Base-by-base conservation (phyloP, 192 early-diverging fungal species). In the Dispira simplex region DNA sequence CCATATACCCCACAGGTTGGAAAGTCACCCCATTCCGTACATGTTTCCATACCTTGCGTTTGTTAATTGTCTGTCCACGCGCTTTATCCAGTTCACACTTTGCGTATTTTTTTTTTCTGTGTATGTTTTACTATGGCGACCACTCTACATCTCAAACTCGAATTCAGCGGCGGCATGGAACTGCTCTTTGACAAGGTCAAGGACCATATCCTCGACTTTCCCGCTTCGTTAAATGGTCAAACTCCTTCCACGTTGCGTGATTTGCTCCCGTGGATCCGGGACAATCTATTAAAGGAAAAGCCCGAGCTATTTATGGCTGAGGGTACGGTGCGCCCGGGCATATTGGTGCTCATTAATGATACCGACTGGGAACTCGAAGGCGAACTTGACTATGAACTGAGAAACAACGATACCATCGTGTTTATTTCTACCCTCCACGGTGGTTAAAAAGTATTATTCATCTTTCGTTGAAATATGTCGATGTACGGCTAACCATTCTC, bases 391-490 rank as follows among this genome's bases (percentile, higher is more conserved):
- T 95, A 95, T 66, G 70, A 77, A 63, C 63, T 99, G 46, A 65
- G 90, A 66, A 75, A 89, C 49, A 70, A 75, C 28, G 95, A 97
- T 70, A 74, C 76, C 44, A 85, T 99, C 55, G 83, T 90, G 25
- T 97, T 99, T 73, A 97, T 99, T 65, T 93, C 90, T 21, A 99
- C 97, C n/a, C 69, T 99, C 49, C 96, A 99, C 68, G 97, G 97
- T 21, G 97, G 97, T 26, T 99, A 73, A 51, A n/a, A n/a, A n/a
- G n/a, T n/a, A n/a, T n/a, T n/a, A n/a, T n/a, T n/a, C n/a, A n/a
- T n/a, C n/a, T n/a, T n/a, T n/a, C n/a, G n/a, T n/a, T n/a, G n/a
- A n/a, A n/a, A n/a, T n/a, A n/a, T n/a, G n/a, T n/a, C n/a, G n/a
- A n/a, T n/a, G n/a, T n/a, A n/a, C n/a, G n/a, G n/a, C n/a, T n/a